Evolutionary conservation across 2,329 filamentous ascomycete genomes (phyloP).

Genomic region (Fusarium azukiicola): DNA sequence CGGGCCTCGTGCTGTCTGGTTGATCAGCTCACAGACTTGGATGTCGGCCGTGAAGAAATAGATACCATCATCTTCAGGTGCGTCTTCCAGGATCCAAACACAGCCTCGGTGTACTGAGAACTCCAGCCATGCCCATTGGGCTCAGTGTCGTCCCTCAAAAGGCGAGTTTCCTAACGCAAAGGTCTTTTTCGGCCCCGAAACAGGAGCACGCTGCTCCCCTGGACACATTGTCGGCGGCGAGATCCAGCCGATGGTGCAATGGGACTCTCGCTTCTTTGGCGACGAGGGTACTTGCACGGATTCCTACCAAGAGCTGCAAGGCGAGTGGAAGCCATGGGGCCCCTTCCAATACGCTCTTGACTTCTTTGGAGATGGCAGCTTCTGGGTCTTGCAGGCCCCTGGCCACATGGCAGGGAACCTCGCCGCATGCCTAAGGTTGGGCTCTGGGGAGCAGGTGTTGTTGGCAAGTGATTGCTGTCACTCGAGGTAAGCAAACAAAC

Average conservation of each 20-base stretch:
- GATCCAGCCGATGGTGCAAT: constrained; percentile 22
- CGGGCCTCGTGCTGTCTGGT: constrained; percentile 20
- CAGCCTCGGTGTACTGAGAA: neutral
- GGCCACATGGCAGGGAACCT: constrained; percentile 35
- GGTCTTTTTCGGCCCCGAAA: constrained; percentile 30
- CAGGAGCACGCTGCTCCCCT: constrained; percentile 23
- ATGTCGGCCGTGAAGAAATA: constrained; percentile 15
- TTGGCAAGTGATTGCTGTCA: constrained; percentile 36
- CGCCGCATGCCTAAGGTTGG: constrained; percentile 12
- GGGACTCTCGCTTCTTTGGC: constrained; percentile 37
- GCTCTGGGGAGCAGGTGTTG: constrained; percentile 13
- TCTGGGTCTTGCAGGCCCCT: constrained; percentile 27
- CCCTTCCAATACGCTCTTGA: constrained; percentile 19
- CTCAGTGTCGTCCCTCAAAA: constrained; percentile 29
- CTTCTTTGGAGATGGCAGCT: constrained; percentile 28
- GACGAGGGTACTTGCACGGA: neutral
- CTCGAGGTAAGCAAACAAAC: constrained; percentile 17
- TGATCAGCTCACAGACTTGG: constrained; percentile 19
- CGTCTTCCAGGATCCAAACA: neutral
- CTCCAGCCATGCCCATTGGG: constrained; percentile 37
- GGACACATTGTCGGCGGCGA: constrained; percentile 20
- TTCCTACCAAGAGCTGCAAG: constrained; percentile 10
- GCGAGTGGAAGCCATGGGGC: constrained; percentile 21
- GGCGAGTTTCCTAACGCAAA: constrained; percentile 28
- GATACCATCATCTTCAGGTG: constrained; percentile 30